Evolutionary conservation across 208 protist species (phyloP).

Genomic region (Wallacemonas collosoma): DNA sequence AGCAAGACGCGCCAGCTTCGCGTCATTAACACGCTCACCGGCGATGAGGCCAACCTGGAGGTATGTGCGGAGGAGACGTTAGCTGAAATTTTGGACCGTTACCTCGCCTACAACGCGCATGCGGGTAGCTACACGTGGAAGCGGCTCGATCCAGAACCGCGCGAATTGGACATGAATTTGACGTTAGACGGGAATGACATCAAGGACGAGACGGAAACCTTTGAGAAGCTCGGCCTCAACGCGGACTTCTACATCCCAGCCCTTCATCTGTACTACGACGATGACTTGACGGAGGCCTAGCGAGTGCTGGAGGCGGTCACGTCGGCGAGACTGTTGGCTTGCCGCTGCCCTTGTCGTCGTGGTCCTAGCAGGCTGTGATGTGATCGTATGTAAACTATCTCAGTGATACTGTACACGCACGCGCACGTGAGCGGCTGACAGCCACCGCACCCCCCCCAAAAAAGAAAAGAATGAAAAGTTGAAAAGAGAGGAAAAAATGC

Average conservation of each 20-base stretch:
- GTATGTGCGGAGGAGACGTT: conserved; percentile 93
- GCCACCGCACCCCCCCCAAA: too few species aligned
- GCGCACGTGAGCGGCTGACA: too few species aligned
- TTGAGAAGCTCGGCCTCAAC: conserved; percentile 88
- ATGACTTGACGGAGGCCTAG: conserved; percentile 91
- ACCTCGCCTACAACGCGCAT: conserved; percentile 89
- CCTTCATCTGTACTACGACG: conserved; percentile 94
- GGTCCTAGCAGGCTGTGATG: too few species aligned
- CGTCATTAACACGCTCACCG: conserved; percentile 91
- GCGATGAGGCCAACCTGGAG: conserved; percentile 88
- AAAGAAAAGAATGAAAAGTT: too few species aligned
- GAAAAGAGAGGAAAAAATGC: too few species aligned
- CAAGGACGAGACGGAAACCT: conserved; percentile 87
- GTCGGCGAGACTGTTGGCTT: too few species aligned
- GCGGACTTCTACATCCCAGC: conserved; percentile 93
- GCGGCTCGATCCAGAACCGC: conserved; percentile 68
- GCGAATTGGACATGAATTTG: conserved; percentile 85
- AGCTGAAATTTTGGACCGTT: conserved; percentile 90
- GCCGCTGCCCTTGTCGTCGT: too few species aligned
- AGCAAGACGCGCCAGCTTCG: conserved; percentile 88
- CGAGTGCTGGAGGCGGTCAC: background rate
- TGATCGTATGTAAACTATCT: too few species aligned
- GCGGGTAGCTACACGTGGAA: conserved; percentile 94
- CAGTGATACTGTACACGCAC: too few species aligned
- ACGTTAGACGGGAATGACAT: conserved; percentile 93